Evolutionary conservation across 2,329 filamentous ascomycete genomes (phyloP).

Genomic region (Xylariaceae sp.): DNA sequence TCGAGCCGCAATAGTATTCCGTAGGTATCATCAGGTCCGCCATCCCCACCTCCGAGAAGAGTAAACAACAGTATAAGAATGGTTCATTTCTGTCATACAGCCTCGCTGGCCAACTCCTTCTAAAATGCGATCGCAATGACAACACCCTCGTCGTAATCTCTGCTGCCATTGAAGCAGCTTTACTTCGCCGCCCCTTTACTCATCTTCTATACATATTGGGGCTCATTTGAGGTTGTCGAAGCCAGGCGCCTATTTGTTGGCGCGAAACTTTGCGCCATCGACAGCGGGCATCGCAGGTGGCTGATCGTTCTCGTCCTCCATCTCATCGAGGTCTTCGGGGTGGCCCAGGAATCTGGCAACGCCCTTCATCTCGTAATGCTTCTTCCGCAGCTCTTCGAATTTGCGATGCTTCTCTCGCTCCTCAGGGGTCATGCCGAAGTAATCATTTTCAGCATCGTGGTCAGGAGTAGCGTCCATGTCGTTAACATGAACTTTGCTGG

Average conservation of each 20-base stretch:
- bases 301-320: slow-evolving; percentile 44
- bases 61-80: neutral
- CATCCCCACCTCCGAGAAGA: neutral
- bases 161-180: neutral
- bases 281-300: slow-evolving; percentile 35
- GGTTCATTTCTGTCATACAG: slow-evolving; percentile 5
- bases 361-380: slow-evolving; percentile 97
- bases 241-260: slow-evolving; percentile 21
- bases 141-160: neutral
- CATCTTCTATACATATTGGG: neutral
- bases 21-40: neutral
- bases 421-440: slow-evolving; percentile 56
- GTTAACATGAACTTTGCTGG: slow-evolving; percentile 74
- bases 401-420: slow-evolving; percentile 85
- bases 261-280: slow-evolving; percentile 25
- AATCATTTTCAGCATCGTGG: slow-evolving; percentile 54
- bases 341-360: slow-evolving; percentile 83
- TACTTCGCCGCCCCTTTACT: neutral
- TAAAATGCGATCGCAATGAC: slow-evolving; percentile 7
- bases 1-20: neutral
- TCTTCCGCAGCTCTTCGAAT: slow-evolving; percentile 89
- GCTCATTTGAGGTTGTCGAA: neutral
- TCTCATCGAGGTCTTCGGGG: slow-evolving; percentile 59
- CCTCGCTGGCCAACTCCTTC: slow-evolving; percentile 20
- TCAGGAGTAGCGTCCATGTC: slow-evolving; percentile 47